Evolutionary conservation across 2,329 filamentous ascomycete species (phyloP).

Genomic region (Hypoxylon sp.): DNA sequence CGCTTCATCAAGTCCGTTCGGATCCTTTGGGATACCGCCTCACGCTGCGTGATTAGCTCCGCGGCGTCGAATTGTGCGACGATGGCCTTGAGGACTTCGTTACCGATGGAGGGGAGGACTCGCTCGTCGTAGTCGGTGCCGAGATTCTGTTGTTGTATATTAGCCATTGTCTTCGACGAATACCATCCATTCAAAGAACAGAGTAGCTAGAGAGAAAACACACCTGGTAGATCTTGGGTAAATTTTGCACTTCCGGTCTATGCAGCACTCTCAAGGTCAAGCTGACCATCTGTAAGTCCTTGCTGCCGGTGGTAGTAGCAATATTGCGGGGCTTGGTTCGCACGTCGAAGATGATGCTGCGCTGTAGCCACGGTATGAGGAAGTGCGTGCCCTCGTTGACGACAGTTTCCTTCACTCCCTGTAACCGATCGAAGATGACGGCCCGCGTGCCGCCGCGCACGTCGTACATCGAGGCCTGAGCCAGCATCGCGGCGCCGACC

Average conservation of each 20-base stretch:
- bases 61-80: constrained; percentile 99
- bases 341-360: constrained; percentile 95
- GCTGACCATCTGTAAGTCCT: constrained; percentile 99
- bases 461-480: constrained; percentile 91
- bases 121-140: constrained; percentile 98
- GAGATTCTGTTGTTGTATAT: constrained; percentile 77
- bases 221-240: constrained; percentile 99
- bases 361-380: constrained; percentile 94
- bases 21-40: constrained; percentile 96
- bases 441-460: constrained; percentile 94
- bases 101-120: constrained; percentile 97
- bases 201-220: constrained; percentile 46
- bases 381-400: constrained; percentile 98
- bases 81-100: constrained; percentile 98
- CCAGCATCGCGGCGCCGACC: constrained; percentile 75
- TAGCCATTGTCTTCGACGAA: neutral
- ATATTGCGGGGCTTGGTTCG: constrained; percentile 98
- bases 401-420: constrained; percentile 92
- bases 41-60: constrained; percentile 98
- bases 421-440: constrained; percentile 96
- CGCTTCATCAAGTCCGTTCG: constrained; percentile 91
- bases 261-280: constrained; percentile 96
- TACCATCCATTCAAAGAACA: neutral
- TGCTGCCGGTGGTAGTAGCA: constrained; percentile 95
- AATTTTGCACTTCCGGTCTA: constrained; percentile 89